Base-by-base conservation (phyloP, 163 green algal species). In the Scenedesmus sp. region DNA sequence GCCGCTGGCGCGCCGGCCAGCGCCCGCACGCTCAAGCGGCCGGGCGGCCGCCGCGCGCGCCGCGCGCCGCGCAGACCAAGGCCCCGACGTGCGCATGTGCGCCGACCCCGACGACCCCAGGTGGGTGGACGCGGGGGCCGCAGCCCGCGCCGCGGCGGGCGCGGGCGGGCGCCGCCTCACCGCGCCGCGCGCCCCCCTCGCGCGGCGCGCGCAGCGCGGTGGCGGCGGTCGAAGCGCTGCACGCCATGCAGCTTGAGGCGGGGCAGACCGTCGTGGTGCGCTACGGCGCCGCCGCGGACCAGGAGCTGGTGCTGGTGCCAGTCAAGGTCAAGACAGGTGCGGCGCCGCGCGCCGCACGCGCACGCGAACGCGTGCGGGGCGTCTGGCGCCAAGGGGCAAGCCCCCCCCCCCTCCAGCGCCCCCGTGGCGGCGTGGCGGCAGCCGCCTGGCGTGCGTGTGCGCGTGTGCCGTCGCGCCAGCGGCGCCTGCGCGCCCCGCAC, bases 231-330 rank as follows among this genome's bases (percentile, higher is more conserved):
- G 54, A 67, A 24, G 22, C 28, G 24, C 11, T 31, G 69, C 69
- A 77, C 54, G 57, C 57, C 36, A 14, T 22, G 39, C 54, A 58
- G 54, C 14, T 67, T 14, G 69, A 67, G 24, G 22, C 3, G 31
- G 44, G 34, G 47, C 29, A 33, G 29, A 53, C 60, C 20, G 72
- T 72, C 20, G 72, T 80, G 45, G 60, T 80, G 28, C 72, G 72
- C 13, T 80, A 64, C 28, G 60, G 36, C 39, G 15, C 29, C 22
- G 14, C 42, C 53, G 11, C 36, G 51, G 60, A 72, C 29, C 50
- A 24, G 28, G 72, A 80, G 60, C 60, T 80, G 34, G 72, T 80
- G 29, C 47, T 80, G 72, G 72, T 80, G 60, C 72, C 72, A n/a
- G 72, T 71, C 14, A 71, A 64, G 31, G 47, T 72, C 45, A 80